Percentiles rank a stretch among this genome's conserved stretches.
These are phyloP conservation scores for Magnaporthiopsis rhizophila DNA, from an alignment of 2,329 filamentous ascomycete genomes.

Conservation along the genomic window DNA sequence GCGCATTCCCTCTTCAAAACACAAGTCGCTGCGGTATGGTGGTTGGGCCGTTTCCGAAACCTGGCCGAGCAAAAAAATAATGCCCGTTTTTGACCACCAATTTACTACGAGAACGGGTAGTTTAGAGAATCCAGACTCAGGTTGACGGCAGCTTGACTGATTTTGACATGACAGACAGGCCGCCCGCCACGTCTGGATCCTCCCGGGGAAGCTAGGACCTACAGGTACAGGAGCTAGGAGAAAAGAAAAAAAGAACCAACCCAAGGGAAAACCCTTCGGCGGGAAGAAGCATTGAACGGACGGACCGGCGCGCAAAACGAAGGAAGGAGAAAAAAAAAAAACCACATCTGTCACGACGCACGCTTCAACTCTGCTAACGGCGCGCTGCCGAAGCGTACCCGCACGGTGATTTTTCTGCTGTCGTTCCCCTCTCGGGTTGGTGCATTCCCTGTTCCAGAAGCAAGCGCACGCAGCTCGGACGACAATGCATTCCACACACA, in stretches of 20 bases:
- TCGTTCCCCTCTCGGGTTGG: not conserved
- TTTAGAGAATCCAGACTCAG: not conserved
- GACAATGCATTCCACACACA: slow-evolving; percentile 1
- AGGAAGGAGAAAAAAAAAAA: not conserved
- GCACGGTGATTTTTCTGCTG: not conserved
- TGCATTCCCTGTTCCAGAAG: not conserved
- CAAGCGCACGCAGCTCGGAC: not conserved
- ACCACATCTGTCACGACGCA: not conserved
- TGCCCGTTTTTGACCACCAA: too few species aligned
- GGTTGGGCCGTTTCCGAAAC: not conserved
- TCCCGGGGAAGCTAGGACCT: not conserved
- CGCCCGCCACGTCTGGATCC: not conserved
- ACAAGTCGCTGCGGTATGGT: not conserved
- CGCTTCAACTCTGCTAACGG: not conserved
- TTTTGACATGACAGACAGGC: not conserved
- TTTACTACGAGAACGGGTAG: too few species aligned
- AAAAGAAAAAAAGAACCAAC: not conserved
- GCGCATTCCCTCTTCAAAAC: not conserved
- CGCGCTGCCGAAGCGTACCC: not conserved
- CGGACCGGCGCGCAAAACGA: not conserved
- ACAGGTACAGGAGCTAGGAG: not conserved
- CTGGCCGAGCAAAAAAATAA: not conserved
- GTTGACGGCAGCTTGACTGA: not conserved
- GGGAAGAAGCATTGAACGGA: not conserved
- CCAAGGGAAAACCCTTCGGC: too few species aligned